These are phyloP conservation scores for Podospora appendiculata DNA, from an alignment of 495 filamentous ascomycete species.

Conservation along the genomic window DNA sequence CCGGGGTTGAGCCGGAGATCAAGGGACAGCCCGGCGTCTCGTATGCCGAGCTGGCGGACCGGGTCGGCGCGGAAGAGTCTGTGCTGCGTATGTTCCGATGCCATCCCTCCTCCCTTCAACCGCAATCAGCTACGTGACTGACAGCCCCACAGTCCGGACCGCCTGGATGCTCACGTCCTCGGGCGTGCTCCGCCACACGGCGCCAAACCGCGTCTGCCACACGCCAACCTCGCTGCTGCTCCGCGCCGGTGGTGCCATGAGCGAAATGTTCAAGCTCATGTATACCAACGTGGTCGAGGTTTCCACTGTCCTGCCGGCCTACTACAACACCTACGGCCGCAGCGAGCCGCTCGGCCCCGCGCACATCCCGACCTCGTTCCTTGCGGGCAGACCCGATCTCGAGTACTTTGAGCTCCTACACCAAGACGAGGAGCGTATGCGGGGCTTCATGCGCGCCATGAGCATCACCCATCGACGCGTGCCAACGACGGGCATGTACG, in stretches of 20 bases:
- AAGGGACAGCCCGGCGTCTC: slow-evolving; percentile 11
- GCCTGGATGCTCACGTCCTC: slow-evolving; percentile 24
- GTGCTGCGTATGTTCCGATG: slow-evolving; percentile 15
- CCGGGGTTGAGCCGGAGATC: background rate
- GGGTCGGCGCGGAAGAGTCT: slow-evolving; percentile 15
- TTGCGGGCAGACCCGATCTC: slow-evolving; percentile 13
- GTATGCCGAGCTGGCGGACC: slow-evolving; percentile 16
- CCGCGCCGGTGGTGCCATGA: slow-evolving; percentile 11
- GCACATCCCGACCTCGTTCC: slow-evolving; percentile 19
- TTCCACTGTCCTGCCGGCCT: slow-evolving; percentile 18
- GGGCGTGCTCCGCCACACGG: slow-evolving; percentile 12
- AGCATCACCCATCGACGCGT: slow-evolving; percentile 11
- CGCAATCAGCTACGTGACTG: background rate
- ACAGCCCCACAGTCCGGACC: slow-evolving; percentile 14
- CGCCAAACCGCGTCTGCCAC: slow-evolving; percentile 15
- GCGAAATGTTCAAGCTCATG: slow-evolving; percentile 51
- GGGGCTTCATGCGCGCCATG: slow-evolving; percentile 22
- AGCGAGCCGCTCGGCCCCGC: slow-evolving; percentile 15
- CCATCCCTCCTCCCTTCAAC: background rate
- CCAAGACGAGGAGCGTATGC: slow-evolving; percentile 9
- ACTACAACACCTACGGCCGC: slow-evolving; percentile 27
- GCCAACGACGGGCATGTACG: slow-evolving; percentile 25
- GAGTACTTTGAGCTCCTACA: slow-evolving; percentile 22
- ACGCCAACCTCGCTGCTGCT: slow-evolving; percentile 22
- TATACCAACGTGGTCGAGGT: slow-evolving; percentile 20